Evolutionary conservation across 2,329 filamentous ascomycete genomes (phyloP), one percentile per base, ranked within the genome.

Genomic region (Bipolaris bicolor): DNA sequence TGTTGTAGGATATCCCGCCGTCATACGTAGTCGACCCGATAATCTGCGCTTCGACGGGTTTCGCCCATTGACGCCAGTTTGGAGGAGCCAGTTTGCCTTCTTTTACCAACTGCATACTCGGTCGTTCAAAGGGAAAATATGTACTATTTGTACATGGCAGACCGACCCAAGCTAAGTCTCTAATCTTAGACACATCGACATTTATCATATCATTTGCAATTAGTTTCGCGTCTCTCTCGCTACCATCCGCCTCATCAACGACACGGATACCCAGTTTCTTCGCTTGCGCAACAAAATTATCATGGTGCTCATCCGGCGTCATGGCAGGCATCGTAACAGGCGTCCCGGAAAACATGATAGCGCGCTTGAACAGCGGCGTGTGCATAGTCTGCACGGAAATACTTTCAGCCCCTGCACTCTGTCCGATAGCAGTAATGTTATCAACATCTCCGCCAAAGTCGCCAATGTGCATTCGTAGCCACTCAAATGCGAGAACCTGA

Each of bases 401-500:
- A 11, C 61, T 63, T 34, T 62, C 75, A 5, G 72, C 79, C 24
- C 82, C 82, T 16, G 54, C 54, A 16, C 54, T 57, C 15, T 57
- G 49, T 1, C 54, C 54, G 15, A 57, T 44, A 10, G 36, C 55
- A 4, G 55, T 57, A 0, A 57, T 31, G 16, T 48, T 57, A 11
- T 57, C 31, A 7, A 57, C 37, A 29, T 78, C 70, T 6, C 77
- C 76, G 1, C 76, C 76, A 49, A 79, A 78, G 0, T 52, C 68
- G 1, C 34, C 37, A 45, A 78, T 77, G 55, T 77, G 58, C 7
- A 64, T 56, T n/a, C 67, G 61, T 13, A 78, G 52, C 76, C 77
- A 79, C 20, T 66, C 54, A 9, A 78, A 64, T 3, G 76, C 77
- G 2, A 68, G 65, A 29, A 64, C 65, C 51, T 78, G 75, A 49